Evolutionary conservation across 768 basidiomycete species (phyloP).

Genomic region (Tremella fuciformis): DNA sequence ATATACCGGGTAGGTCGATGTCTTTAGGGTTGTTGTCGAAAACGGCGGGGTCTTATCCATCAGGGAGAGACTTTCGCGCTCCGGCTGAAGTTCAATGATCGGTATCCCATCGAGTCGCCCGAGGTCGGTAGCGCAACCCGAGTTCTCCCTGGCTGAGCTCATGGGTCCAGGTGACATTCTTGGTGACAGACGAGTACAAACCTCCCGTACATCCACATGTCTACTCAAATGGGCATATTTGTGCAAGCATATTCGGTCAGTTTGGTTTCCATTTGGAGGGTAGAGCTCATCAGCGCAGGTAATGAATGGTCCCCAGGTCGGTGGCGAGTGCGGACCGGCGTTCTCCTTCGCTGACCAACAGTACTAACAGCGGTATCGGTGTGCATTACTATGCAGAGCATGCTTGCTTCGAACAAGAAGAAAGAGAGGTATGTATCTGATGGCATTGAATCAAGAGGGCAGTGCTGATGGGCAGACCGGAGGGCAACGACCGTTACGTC

Average conservation of each 20-base stretch:
- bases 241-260: conserved; percentile 46
- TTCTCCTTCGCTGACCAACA: background rate
- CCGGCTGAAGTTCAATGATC: conserved; percentile 32
- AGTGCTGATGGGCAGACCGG: conserved; percentile 31
- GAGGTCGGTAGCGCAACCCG: conserved; percentile 20
- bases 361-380: conserved; percentile 50
- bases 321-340: conserved; percentile 5
- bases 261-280: background rate
- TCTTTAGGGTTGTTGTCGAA: background rate
- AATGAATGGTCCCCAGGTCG: conserved; percentile 51
- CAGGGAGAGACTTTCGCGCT: conserved; percentile 45
- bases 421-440: conserved; percentile 42
- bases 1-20: conserved; percentile 34
- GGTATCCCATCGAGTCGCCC: conserved; percentile 46
- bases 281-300: conserved; percentile 17
- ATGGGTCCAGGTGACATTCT: conserved; percentile 40
- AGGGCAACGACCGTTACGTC: conserved; percentile 52
- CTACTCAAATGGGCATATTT: conserved; percentile 50
- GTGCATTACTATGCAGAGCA: conserved; percentile 53
- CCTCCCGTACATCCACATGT: conserved; percentile 48
- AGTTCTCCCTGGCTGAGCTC: background rate
- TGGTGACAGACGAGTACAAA: conserved; percentile 32
- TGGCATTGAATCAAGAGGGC: background rate
- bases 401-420: conserved; percentile 52
- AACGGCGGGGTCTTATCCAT: background rate